Evolutionary conservation across 2,329 filamentous ascomycete genomes (phyloP).

Genomic region (Aspergillus ustus): DNA sequence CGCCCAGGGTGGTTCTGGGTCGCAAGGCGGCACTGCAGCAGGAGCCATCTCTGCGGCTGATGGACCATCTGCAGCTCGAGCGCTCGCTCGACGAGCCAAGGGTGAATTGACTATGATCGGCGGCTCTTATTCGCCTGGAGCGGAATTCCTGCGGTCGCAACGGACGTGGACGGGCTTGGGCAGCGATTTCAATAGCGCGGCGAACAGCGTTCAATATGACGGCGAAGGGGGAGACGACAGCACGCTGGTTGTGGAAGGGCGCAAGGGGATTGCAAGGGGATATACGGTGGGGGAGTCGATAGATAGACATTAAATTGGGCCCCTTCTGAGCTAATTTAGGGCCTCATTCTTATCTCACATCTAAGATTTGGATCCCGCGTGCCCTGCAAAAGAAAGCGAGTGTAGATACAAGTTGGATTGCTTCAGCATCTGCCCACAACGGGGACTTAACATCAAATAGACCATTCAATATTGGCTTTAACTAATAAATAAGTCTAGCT

Average conservation of each 20-base stretch:
- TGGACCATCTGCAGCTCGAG: slow-evolving; percentile 40
- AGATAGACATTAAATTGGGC: slow-evolving; percentile 39
- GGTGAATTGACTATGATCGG: slow-evolving; percentile 81
- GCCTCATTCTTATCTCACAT: slow-evolving; percentile 10
- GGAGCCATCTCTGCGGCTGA: slow-evolving; percentile 23
- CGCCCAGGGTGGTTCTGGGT: slow-evolving; percentile 17
- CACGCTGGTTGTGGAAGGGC: slow-evolving; percentile 79
- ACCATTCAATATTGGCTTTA: neutral
- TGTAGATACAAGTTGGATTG: neutral
- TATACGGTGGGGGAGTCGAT: slow-evolving; percentile 73
- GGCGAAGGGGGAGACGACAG: slow-evolving; percentile 56
- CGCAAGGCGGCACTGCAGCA: slow-evolving; percentile 17
- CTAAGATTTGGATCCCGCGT: slow-evolving; percentile 6
- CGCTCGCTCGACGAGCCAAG: slow-evolving; percentile 67
- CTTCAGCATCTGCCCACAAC: neutral
- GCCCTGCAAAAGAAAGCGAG: neutral
- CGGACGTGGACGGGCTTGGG: slow-evolving; percentile 92
- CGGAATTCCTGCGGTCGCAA: slow-evolving; percentile 80
- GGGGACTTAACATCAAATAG: neutral
- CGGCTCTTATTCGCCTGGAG: slow-evolving; percentile 86
- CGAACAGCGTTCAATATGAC: slow-evolving; percentile 57
- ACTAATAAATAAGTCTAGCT: neutral
- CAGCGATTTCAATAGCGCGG: slow-evolving; percentile 68
- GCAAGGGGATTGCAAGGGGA: slow-evolving; percentile 84
- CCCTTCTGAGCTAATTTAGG: slow-evolving; percentile 7